A percentile compares a stretch with the other conserved stretches of the same genome.
Evolutionary conservation across 1,284 basidiomycete genomes (phyloP).

Genomic region (Cutaneotrichosporon spelunceum): DNA sequence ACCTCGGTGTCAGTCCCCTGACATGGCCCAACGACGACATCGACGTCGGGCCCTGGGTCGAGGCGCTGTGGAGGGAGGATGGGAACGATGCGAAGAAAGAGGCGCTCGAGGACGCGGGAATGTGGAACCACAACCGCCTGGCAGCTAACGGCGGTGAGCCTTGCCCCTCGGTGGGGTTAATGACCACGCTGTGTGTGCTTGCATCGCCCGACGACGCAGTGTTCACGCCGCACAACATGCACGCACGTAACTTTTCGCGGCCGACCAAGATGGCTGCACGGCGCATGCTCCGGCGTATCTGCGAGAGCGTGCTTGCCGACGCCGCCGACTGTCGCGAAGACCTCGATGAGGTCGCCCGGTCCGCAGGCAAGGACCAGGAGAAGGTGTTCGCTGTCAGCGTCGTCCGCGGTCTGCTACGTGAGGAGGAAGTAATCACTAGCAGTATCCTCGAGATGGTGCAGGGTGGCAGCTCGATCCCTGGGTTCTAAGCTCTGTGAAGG

Average conservation of each 20-base stretch:
- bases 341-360: slow-evolving; percentile 8
- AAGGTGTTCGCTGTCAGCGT: slow-evolving; percentile 9
- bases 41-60: slow-evolving; percentile 61
- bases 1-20: slow-evolving; percentile 33
- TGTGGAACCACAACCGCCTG: slow-evolving; percentile 25
- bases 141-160: slow-evolving; percentile 23
- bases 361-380: slow-evolving; percentile 7
- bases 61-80: slow-evolving; percentile 50
- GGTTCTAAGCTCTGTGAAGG: slow-evolving; percentile 21
- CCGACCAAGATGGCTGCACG: slow-evolving; percentile 15
- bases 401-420: slow-evolving; percentile 19
- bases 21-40: slow-evolving; percentile 54
- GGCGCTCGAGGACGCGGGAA: slow-evolving; percentile 18
- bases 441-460: slow-evolving; percentile 18
- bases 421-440: slow-evolving; percentile 17
- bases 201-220: slow-evolving; percentile 12
- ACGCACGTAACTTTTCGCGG: slow-evolving; percentile 17
- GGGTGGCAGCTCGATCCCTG: slow-evolving; percentile 16
- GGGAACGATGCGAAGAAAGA: slow-evolving; percentile 17
- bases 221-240: slow-evolving; percentile 10
- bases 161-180: slow-evolving; percentile 18
- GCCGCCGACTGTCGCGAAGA: slow-evolving; percentile 14
- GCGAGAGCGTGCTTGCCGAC: slow-evolving; percentile 20
- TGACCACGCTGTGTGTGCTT: slow-evolving; percentile 21
- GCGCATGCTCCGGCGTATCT: slow-evolving; percentile 14